Conservation (phyloP, 1,284 basidiomycete genomes). For the Ganoderma multipileum region DNA sequence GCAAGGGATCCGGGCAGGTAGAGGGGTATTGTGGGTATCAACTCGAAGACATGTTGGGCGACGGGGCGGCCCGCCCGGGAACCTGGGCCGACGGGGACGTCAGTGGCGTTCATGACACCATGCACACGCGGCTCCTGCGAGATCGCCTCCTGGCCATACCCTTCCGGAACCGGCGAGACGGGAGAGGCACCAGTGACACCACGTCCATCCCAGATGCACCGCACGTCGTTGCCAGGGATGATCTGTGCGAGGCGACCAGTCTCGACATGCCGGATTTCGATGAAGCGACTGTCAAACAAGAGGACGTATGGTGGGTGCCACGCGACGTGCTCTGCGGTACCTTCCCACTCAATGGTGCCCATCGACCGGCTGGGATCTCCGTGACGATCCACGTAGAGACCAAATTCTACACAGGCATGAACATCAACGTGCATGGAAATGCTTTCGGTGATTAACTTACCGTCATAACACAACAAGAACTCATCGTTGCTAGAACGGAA, state of each 20-base stretch:
- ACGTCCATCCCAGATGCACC: constrained; percentile 89
- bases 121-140: constrained; percentile 78
- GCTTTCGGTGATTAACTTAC: constrained; percentile 48
- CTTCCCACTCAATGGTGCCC: constrained; percentile 94
- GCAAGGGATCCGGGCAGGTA: constrained; percentile 66
- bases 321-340: constrained; percentile 85
- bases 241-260: constrained; percentile 91
- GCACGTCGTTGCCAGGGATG: constrained; percentile 82
- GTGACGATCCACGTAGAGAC: constrained; percentile 88
- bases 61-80: constrained; percentile 47
- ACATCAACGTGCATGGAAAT: not conserved
- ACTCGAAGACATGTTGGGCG: constrained; percentile 81
- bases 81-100: constrained; percentile 47
- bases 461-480: constrained; percentile 93
- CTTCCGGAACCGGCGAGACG: constrained; percentile 47
- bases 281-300: constrained; percentile 90
- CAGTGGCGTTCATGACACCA: constrained; percentile 72
- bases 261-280: constrained; percentile 89
- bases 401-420: constrained; percentile 73
- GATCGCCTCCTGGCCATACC: constrained; percentile 50
- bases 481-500: constrained; percentile 89
- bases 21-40: constrained; percentile 79
- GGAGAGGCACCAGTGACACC: constrained; percentile 52
- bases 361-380: constrained; percentile 81
- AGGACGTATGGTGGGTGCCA: constrained; percentile 91